A percentile compares a stretch with the other conserved stretches of the same genome.
Conservation (phyloP, 2,329 filamentous ascomycete species). For the Colletotrichum lupini region DNA sequence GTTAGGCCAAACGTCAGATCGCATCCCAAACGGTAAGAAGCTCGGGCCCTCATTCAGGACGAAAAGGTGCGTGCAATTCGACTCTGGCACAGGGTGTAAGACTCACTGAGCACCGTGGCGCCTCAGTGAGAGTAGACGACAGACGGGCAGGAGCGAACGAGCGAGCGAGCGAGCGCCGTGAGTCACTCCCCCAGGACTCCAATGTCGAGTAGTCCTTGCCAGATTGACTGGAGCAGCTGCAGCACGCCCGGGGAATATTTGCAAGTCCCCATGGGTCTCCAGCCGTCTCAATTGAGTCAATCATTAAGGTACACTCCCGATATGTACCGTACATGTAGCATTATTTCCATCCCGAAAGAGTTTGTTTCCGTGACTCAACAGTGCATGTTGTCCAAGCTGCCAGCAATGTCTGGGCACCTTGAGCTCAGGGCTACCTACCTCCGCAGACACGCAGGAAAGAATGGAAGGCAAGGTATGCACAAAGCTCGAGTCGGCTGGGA, state of each 20-base stretch:
- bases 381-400: slow-evolving; percentile 18
- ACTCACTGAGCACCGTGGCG: too few relatives aligned
- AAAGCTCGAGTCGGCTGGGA: background rate
- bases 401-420: background rate
- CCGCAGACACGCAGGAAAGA: too few relatives aligned
- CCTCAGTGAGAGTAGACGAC: too few relatives aligned
- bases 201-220: background rate
- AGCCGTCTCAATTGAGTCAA: background rate
- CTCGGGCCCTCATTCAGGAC: slow-evolving; percentile 19
- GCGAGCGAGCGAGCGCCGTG: background rate
- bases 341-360: background rate
- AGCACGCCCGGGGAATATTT: slow-evolving; percentile 1
- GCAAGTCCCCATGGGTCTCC: background rate
- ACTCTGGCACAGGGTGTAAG: background rate
- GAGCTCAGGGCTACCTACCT: background rate
- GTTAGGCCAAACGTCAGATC: slow-evolving; percentile 30
- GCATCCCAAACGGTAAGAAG: slow-evolving; percentile 21
- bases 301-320: background rate
- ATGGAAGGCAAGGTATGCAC: background rate
- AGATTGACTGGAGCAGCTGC: background rate
- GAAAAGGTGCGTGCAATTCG: slow-evolving; percentile 15
- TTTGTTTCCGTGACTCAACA: slow-evolving; percentile 3
- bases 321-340: background rate
- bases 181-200: background rate
- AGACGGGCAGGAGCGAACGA: background rate